Evolutionary conservation across 768 basidiomycete genomes (phyloP), one percentile per base, ranked within the genome.

Genomic region (Podaxis sp.): DNA sequence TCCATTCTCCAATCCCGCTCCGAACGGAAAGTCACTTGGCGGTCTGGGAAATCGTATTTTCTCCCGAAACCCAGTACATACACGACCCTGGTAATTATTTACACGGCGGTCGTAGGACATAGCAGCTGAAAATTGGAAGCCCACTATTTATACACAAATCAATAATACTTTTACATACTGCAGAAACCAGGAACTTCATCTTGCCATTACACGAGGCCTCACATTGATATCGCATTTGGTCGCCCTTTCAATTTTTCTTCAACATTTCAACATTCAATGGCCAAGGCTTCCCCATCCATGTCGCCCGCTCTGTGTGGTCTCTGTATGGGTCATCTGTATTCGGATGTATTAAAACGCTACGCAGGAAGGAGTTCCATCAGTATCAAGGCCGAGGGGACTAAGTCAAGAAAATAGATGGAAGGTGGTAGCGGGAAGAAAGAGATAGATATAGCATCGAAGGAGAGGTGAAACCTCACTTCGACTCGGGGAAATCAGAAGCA

Each of bases 231-330:
- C 12, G 19, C 22, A 6, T 15, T 24, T 27, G 49, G 8, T 25
- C 49, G 11, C 37, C 22, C 8, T 43, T 51, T 63, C 25, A 57
- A n/a, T 49, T 43, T 33, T 47, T 61, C 55, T 74, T 75, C 63
- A 85, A 61, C 43, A 77, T 69, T 0, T 81, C 77, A 2, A 76
- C 69, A 57, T 82, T 68, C 43, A 90, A 67, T 0, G 86, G 85
- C 82, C 84, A 88, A 1, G 80, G 77, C 38, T 68, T 77, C 5
- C 89, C 89, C 68, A 91, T 88, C 89, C 88, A 91, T 0, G 85
- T 77, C 59, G 78, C 79, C 7, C 83, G 75, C 66, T 89, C 85
- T 0, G 85, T 83, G 59, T 90, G 89, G 66, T 90, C 89, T 65
- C 66, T 80, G 68, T 77, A 76, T 1, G 74, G 22, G 64, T 90